These are phyloP conservation scores for Verticillium zaregamsianum DNA, from an alignment of 2,329 filamentous ascomycete genomes.

Conservation along the genomic window DNA sequence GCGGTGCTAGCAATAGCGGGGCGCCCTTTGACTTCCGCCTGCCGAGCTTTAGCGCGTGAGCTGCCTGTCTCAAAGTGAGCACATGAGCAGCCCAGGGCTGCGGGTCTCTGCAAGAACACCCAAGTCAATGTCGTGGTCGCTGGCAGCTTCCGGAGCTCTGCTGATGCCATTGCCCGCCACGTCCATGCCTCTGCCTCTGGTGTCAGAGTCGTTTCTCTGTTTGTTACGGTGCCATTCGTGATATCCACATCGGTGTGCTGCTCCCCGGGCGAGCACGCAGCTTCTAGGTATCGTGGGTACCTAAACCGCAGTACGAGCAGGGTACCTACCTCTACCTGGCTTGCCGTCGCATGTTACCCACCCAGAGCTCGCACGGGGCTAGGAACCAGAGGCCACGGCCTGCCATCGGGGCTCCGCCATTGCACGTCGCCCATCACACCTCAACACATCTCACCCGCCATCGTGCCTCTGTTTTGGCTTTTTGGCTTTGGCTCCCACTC, in stretches of 20 bases:
- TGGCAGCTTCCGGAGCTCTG: background rate
- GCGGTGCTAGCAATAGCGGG: background rate
- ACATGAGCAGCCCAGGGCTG: slow-evolving; percentile 43
- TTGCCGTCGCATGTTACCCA: background rate
- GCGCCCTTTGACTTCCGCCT: slow-evolving; percentile 25
- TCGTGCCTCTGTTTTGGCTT: background rate
- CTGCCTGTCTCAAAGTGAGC: slow-evolving; percentile 38
- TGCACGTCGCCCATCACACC: background rate
- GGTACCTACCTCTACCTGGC: background rate
- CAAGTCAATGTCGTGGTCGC: slow-evolving; percentile 5
- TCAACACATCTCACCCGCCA: background rate
- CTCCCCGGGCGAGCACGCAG: background rate
- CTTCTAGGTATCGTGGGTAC: background rate
- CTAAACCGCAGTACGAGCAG: background rate
- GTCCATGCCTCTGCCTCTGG: background rate
- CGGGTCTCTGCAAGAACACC: slow-evolving; percentile 21
- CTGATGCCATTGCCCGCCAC: background rate
- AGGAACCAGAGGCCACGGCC: background rate
- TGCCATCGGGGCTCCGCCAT: background rate
- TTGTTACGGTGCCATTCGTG: background rate
- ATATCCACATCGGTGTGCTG: background rate
- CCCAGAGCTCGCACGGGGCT: background rate
- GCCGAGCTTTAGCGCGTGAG: slow-evolving; percentile 34
- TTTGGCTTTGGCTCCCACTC: background rate
- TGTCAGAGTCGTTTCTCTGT: background rate